Percentiles rank a stretch among this genome's conserved stretches.
These are phyloP conservation scores for Symbiotaphrina buchneri DNA, from an alignment of 495 filamentous ascomycete genomes.

Conservation along the genomic window DNA sequence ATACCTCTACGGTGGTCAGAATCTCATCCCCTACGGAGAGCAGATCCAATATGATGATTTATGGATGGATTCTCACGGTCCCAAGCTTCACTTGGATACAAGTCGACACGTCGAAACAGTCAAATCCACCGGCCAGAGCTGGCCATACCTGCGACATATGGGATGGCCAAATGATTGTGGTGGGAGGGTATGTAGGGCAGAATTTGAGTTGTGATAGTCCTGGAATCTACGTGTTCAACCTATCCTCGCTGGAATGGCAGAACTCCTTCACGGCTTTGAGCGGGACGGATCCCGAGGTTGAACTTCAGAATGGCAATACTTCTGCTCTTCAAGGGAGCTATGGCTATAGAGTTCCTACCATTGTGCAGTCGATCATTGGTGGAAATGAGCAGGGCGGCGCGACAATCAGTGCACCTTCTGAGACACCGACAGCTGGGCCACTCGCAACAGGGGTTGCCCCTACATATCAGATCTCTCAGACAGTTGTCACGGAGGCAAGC, in stretches of 20 bases:
- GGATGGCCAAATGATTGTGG: constrained; percentile 46
- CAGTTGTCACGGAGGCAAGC: too few species aligned
- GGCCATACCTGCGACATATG: constrained; percentile 48
- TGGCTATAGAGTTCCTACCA: constrained; percentile 39
- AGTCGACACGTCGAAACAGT: constrained; percentile 25
- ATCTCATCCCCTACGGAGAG: constrained; percentile 30
- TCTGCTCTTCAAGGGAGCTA: constrained; percentile 29
- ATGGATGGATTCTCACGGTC: constrained; percentile 60
- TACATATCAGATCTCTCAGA: constrained; percentile 39
- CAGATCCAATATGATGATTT: constrained; percentile 51
- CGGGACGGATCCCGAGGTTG: constrained; percentile 16
- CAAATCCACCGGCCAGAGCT: constrained; percentile 34
- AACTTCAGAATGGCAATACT: constrained; percentile 16
- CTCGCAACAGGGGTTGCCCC: constrained; percentile 40
- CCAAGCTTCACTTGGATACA: constrained; percentile 53
- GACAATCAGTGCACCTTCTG: constrained; percentile 39
- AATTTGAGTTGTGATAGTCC: constrained; percentile 40
- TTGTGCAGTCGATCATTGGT: constrained; percentile 38
- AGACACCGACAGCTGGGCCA: constrained; percentile 39
- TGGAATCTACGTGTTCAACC: constrained; percentile 48
- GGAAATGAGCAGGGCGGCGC: constrained; percentile 36
- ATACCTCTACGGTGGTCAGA: constrained; percentile 59
- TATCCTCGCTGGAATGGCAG: constrained; percentile 34
- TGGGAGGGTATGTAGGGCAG: constrained; percentile 45
- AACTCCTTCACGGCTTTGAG: constrained; percentile 29